These are phyloP conservation scores for Colletotrichum somersetense DNA, from an alignment of 2,329 filamentous ascomycete species.

Conservation along the genomic window DNA sequence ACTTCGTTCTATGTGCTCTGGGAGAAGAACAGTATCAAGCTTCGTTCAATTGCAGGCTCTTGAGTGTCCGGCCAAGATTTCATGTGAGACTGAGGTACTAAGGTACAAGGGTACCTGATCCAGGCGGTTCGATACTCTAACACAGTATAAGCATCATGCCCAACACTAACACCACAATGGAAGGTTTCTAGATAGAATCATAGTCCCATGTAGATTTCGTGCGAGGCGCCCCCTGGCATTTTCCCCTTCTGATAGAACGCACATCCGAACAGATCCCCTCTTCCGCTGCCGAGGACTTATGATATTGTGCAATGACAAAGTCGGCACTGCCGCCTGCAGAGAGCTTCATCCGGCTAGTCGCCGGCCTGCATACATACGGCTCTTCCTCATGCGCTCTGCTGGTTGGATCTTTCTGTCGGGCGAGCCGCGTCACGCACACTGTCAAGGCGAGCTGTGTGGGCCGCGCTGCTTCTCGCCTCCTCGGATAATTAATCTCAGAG, in stretches of 20 bases:
- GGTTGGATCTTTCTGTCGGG: not conserved
- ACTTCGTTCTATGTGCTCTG: not conserved
- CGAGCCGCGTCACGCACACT: conserved; percentile 5
- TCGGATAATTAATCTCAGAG: not conserved
- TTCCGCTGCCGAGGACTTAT: not conserved
- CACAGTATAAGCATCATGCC: no score
- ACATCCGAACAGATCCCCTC: conserved; percentile 13
- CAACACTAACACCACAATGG: no score
- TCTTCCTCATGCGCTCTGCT: conserved; percentile 12
- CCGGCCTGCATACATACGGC: not conserved
- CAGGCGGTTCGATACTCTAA: no score
- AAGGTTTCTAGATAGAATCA: no score
- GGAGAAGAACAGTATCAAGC: no score
- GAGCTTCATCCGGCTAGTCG: conserved; percentile 16
- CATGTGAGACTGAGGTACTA: no score
- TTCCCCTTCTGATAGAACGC: not conserved
- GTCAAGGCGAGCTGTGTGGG: not conserved
- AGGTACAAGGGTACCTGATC: no score
- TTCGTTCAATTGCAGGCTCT: not conserved
- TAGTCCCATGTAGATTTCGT: not conserved
- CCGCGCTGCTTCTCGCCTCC: not conserved
- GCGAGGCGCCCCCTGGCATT: conserved; percentile 18
- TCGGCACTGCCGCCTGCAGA: conserved; percentile 12
- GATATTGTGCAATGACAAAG: conserved; percentile 9
- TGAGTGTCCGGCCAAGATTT: not conserved